Conservation (phyloP, 2,329 filamentous ascomycete genomes). For the Acrodontium crateriforme region DNA sequence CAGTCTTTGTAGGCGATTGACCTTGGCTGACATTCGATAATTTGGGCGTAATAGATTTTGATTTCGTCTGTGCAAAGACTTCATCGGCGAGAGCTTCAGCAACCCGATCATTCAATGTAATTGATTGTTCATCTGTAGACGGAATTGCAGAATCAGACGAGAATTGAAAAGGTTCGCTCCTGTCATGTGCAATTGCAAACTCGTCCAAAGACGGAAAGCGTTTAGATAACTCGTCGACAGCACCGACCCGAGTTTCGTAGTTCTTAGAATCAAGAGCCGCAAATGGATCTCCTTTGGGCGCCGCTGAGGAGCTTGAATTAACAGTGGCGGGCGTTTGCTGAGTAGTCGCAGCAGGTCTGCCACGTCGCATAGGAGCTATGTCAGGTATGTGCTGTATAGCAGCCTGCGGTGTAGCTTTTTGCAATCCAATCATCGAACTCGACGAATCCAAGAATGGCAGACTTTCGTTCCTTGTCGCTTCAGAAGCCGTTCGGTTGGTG, state of each 20-base stretch:
- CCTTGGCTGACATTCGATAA: conserved; percentile 5
- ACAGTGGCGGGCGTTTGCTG: conserved; percentile 28
- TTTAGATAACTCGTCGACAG: conserved; percentile 66
- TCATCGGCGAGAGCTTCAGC: conserved; percentile 71
- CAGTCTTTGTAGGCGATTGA: conserved; percentile 3
- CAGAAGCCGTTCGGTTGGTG: conserved; percentile 44
- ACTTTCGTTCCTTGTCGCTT: conserved; percentile 46
- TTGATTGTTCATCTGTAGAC: too few relatives aligned
- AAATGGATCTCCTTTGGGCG: conserved; percentile 73
- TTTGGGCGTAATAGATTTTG: conserved; percentile 5
- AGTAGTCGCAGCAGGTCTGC: conserved; percentile 48
- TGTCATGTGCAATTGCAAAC: conserved; percentile 78
- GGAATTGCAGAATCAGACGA: conserved; percentile 1
- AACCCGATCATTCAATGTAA: conserved; percentile 50
- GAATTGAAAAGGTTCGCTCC: conserved; percentile 74
- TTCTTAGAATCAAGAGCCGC: conserved; percentile 67
- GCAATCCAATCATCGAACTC: conserved; percentile 52
- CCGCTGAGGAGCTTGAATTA: conserved; percentile 48
- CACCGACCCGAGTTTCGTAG: conserved; percentile 31
- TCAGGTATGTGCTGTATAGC: conserved; percentile 67
- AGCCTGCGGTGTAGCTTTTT: conserved; percentile 62
- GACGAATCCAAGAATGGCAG: conserved; percentile 41
- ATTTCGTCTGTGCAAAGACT: conserved; percentile 45
- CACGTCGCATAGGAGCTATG: conserved; percentile 85
- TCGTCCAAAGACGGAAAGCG: conserved; percentile 87